phyloP scores from a whole-genome alignment of 2,329 filamentous ascomycete genomes.

The Clonostachys byssicola region DNA sequence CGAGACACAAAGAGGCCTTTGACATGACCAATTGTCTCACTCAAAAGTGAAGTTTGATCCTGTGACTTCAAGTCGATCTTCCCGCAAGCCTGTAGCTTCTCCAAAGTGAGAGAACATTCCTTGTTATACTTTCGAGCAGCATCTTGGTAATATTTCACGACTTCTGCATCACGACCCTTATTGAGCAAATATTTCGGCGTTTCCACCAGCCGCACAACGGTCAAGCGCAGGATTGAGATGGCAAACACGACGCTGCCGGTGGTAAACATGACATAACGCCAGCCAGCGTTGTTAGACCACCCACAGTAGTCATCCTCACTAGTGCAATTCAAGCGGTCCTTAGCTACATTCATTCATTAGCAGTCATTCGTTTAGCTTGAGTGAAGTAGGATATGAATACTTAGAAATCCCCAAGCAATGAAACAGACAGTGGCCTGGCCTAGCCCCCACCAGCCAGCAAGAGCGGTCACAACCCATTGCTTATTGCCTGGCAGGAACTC shows the following conservation, averaged over 20 bases:
- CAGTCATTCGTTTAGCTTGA: background rate
- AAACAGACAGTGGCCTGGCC: conserved; percentile 34
- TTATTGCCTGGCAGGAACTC: conserved; percentile 42
- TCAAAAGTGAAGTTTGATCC: conserved; percentile 15
- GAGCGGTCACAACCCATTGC: conserved; percentile 62
- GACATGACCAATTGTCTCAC: conserved; percentile 40
- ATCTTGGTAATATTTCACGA: conserved; percentile 34
- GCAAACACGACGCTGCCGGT: conserved; percentile 39
- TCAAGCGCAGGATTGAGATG: conserved; percentile 48
- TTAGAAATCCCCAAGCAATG: conserved; percentile 33
- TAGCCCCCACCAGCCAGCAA: conserved; percentile 31
- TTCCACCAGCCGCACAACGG: conserved; percentile 50
- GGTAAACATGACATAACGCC: conserved; percentile 44
- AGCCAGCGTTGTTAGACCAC: conserved; percentile 40
- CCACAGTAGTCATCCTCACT: conserved; percentile 25
- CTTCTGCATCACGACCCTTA: conserved; percentile 43
- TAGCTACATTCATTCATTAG: too few relatives aligned
- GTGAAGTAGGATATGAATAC: background rate
- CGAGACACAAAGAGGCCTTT: conserved; percentile 56
- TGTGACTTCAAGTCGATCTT: conserved; percentile 11
- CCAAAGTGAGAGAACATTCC: conserved; percentile 30
- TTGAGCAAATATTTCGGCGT: conserved; percentile 57
- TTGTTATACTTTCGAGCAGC: conserved; percentile 33
- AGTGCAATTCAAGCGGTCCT: conserved; percentile 12
- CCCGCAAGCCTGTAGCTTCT: conserved; percentile 31